Base-by-base conservation (phyloP, 805 yeast species). In the Candida hungchunana region DNA sequence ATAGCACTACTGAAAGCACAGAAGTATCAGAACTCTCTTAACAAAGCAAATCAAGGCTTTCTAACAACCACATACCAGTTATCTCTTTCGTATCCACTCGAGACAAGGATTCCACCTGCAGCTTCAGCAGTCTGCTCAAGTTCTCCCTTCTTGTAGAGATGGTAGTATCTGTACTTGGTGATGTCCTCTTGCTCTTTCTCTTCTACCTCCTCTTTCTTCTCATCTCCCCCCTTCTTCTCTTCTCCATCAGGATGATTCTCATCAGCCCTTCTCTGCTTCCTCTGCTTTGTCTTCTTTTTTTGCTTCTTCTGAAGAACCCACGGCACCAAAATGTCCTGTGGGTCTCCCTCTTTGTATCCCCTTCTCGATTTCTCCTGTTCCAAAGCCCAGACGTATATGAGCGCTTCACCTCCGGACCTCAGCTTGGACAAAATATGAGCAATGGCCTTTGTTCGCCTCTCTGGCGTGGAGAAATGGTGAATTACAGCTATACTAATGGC, bases 401-500 rank as follows among this genome's bases (percentile, higher is more conserved):
- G 62, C 0, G 86, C 83, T 34, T 70, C 73, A 1, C 95, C 96
- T 1, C 77, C 77, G 0, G 44, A 36, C 27, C 58, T 66, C 35
- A 93, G 56, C 40, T 74, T 74, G 15, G 77, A 60, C 25, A 93
- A 55, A 2, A 89, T 79, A 40, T 82, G 83, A 11, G 48, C 47
- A 7, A 93, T 79, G 1, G 96, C 97, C 7, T 72, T 74, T 2
- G 84, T 57, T 34, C 98, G 69, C 53, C 98, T 71, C 43, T 78
- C 82, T 14, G 72, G 73, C 0, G 94, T 86, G n/a, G 95, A 75
- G 63, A 93, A 88, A 58, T 93, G 98, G 54, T 93, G 98, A 13
- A 93, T 79, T 17, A 93, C 98, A 0, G 97, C 97, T 30, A 93
- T 89, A 8, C 94, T 82, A 18, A 93, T 83, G 2, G 95, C 97